Conservation (phyloP, 2,329 filamentous ascomycete species). For the Ascochyta pisi region DNA sequence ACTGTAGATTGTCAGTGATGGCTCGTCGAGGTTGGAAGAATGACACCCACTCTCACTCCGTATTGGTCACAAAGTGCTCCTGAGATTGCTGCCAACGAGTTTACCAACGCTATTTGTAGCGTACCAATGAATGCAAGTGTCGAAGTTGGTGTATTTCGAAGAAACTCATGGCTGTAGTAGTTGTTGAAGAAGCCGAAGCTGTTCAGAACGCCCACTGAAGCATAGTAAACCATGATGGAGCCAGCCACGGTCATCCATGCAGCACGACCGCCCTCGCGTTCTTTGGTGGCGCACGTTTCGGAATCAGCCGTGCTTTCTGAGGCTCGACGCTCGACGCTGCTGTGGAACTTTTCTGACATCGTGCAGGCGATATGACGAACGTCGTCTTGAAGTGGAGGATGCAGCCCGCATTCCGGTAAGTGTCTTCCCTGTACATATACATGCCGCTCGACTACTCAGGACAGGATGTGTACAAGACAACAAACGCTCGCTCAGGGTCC, state of each 20-base stretch:
- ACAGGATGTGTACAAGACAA: constrained; percentile 3
- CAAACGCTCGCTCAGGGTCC: constrained; percentile 12
- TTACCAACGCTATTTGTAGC: constrained; percentile 55
- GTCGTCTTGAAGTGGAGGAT: constrained; percentile 6
- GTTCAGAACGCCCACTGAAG: constrained; percentile 51
- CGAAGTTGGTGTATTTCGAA: constrained; percentile 38
- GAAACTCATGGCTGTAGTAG: constrained; percentile 51
- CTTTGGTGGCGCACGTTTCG: constrained; percentile 35
- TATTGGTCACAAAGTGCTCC: constrained; percentile 68
- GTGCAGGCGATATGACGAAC: constrained; percentile 16
- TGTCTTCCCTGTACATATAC: constrained; percentile 18
- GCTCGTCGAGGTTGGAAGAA: constrained; percentile 21
- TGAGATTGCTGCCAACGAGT: constrained; percentile 63
- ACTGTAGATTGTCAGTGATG: constrained; percentile 34
- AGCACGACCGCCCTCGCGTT: constrained; percentile 23
- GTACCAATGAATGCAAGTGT: constrained; percentile 55
- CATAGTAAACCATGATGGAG: constrained; percentile 49
- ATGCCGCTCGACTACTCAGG: constrained; percentile 10
- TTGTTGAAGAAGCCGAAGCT: constrained; percentile 55
- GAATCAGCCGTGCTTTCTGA: constrained; percentile 23
- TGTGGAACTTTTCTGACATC: constrained; percentile 25
- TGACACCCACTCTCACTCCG: constrained; percentile 58
- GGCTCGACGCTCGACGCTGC: constrained; percentile 12
- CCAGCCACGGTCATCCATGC: constrained; percentile 48
- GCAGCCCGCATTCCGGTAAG: constrained; percentile 14